Evolutionary conservation across 768 basidiomycete genomes (phyloP).

Genomic region (Naganishia onofrii): DNA sequence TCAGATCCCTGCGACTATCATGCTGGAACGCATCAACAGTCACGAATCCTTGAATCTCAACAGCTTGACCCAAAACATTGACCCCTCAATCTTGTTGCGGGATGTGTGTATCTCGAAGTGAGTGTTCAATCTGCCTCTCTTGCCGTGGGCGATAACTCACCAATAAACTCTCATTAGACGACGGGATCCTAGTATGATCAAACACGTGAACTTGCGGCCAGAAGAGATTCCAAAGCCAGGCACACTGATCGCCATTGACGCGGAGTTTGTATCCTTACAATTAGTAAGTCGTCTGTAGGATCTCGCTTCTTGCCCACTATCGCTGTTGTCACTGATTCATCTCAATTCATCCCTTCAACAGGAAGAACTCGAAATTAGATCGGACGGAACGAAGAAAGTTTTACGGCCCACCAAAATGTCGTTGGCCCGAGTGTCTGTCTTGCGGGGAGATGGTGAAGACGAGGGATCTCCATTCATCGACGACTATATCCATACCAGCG

Average conservation of each 20-base stretch:
- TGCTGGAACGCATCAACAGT: slow-evolving; percentile 73
- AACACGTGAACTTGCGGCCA: slow-evolving; percentile 68
- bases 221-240: slow-evolving; percentile 82
- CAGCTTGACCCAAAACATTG: slow-evolving; percentile 64
- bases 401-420: slow-evolving; percentile 86
- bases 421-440: slow-evolving; percentile 87
- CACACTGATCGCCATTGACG: slow-evolving; percentile 89
- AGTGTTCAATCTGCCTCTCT: slow-evolving; percentile 38
- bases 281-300: slow-evolving; percentile 59
- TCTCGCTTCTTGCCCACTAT: neutral
- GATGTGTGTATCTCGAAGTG: slow-evolving; percentile 88
- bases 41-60: slow-evolving; percentile 63
- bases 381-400: slow-evolving; percentile 90
- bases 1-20: slow-evolving; percentile 84
- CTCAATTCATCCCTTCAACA: slow-evolving; percentile 44
- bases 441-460: slow-evolving; percentile 77
- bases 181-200: slow-evolving; percentile 56
- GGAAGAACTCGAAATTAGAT: slow-evolving; percentile 94
- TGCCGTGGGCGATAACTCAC: neutral
- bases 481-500: slow-evolving; percentile 95
- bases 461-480: slow-evolving; percentile 92
- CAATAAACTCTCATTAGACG: slow-evolving; percentile 11
- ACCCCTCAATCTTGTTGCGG: slow-evolving; percentile 70
- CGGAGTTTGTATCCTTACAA: slow-evolving; percentile 96
- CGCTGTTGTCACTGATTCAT: slow-evolving; percentile 7